Base-by-base conservation (phyloP, 306 rosid genomes). In the Hylodesmum podocarpum region DNA sequence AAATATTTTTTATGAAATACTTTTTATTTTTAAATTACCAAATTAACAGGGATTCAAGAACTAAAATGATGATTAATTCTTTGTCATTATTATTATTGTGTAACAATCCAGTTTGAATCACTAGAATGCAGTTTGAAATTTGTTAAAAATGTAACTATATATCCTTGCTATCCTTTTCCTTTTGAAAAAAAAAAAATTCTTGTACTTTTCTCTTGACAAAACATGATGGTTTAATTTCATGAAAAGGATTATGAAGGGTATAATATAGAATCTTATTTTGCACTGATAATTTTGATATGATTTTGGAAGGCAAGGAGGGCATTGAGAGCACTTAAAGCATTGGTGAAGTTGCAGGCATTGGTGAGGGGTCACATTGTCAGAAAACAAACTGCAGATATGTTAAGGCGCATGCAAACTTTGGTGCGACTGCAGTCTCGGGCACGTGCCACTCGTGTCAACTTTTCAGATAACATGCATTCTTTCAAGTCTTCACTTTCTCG, bases 291-390 rank as follows among this genome's bases (percentile, higher is more conserved):
- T 21, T 70, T 77, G 72, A 15, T 41, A 51, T 68, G 77, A 27
- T 64, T 74, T 69, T 80, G 31, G 6, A 77, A 95, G 99, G 97
- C 97, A 74, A 95, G 91, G 87, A 90, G 99, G 73, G 99, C 99
- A 7, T 63, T 95, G 43, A 89, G 90, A 81, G 97, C 99, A 73
- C 96, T 95, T 6, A 95, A 91, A 78, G 88, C 97, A 66, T 71
- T 95, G 72, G 99, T 95, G 87, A 95, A 91, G 80, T 89, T 95
- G 80, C 97, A 95, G 80, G 93, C 99, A 12, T 83, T 95, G 84
- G 99, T 90, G 82, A 86, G 97, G 55, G 97, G 99, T 44, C 90
- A 92, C 87, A 90, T 92, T 49, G 97, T 92, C 69, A 90, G 99
- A 72, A 95, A 92, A 79, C 93, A 90, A 82, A 90, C 91, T 12